phyloP scores from a whole-genome alignment of 768 basidiomycete species.

The Crassisporium funariophilum region DNA sequence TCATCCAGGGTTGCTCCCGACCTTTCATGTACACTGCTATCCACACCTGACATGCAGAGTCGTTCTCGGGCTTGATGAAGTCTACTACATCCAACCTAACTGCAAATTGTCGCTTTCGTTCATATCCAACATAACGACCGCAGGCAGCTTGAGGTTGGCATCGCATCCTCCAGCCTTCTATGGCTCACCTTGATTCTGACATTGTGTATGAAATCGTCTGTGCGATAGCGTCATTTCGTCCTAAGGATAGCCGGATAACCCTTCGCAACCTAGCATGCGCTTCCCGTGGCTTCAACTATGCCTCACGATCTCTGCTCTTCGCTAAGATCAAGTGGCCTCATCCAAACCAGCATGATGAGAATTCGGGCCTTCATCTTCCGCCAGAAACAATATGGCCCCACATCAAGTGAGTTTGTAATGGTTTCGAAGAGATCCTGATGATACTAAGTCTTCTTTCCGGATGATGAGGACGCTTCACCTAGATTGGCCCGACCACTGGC shows the following conservation, averaged over 20 bases:
- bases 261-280: conserved; percentile 16
- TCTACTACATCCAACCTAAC: too few relatives aligned
- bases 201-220: conserved; percentile 20
- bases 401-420: conserved; percentile 36
- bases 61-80: too few relatives aligned
- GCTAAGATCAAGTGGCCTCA: conserved; percentile 43
- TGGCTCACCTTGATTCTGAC: conserved; percentile 6
- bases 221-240: conserved; percentile 10
- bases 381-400: conserved; percentile 39
- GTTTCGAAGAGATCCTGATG: neutral
- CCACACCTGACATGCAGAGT: too few relatives aligned
- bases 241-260: conserved; percentile 12
- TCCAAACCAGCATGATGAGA: conserved; percentile 35
- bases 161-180: too few relatives aligned
- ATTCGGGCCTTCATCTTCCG: conserved; percentile 39
- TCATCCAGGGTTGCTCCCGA: too few relatives aligned
- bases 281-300: conserved; percentile 12
- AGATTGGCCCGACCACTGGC: conserved; percentile 48
- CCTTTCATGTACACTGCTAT: too few relatives aligned
- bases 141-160: conserved; percentile 4
- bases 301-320: conserved; percentile 26
- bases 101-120: neutral
- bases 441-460: neutral
- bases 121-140: neutral
- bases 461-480: conserved; percentile 36